Evolutionary conservation across 1,139 yeast species (phyloP).

Genomic region (Hemisphaericaspora subhashii): DNA sequence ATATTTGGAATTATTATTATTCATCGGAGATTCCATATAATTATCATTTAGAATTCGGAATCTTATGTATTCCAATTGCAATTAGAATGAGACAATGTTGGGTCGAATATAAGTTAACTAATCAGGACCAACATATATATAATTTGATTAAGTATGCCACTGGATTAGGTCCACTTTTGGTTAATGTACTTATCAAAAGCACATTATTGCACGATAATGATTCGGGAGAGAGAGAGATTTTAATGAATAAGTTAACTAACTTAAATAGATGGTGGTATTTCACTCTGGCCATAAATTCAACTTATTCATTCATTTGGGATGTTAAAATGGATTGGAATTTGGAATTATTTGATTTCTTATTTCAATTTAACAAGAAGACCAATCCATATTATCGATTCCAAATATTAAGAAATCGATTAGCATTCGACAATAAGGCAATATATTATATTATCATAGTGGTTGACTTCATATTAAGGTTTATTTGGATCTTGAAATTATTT

Average conservation of each 20-base stretch:
- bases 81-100: conserved; percentile 82
- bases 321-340: conserved; percentile 86
- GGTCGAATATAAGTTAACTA: conserved; percentile 58
- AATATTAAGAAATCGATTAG: conserved; percentile 10
- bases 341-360: conserved; percentile 44
- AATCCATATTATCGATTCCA: conserved; percentile 5
- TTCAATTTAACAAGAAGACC: conserved; percentile 7
- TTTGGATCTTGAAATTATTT: conserved; percentile 68
- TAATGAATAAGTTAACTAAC: conserved; percentile 13
- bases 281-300: conserved; percentile 60
- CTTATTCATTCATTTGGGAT: conserved; percentile 87
- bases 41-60: conserved; percentile 45
- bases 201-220: conserved; percentile 12
- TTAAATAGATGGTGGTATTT: conserved; percentile 49
- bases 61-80: conserved; percentile 60
- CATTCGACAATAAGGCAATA: conserved; percentile 10
- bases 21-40: conserved; percentile 27
- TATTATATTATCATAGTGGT: conserved; percentile 57
- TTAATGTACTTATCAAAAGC: conserved; percentile 39
- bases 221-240: conserved; percentile 10
- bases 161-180: conserved; percentile 62
- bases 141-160: conserved; percentile 76
- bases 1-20: conserved; percentile 34
- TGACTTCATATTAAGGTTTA: conserved; percentile 66
- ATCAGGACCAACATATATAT: conserved; percentile 55